Base-by-base conservation (phyloP, 805 yeast species). In the Yamadazyma sp. region DNA sequence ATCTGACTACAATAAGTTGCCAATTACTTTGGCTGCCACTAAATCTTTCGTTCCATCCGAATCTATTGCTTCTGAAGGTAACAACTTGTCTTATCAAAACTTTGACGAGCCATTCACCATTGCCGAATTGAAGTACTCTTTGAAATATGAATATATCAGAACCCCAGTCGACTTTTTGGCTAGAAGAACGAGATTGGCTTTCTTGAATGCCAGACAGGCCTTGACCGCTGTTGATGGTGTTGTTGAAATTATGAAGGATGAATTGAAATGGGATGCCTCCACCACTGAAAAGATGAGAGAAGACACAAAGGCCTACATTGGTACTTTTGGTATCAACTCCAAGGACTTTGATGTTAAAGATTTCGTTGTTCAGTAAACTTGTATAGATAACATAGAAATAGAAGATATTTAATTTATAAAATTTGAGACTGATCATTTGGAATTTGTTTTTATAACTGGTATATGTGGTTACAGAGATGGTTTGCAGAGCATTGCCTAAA, bases 121-220 rank as follows among this genome's bases (percentile, higher is more conserved):
- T 54, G 97, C 93, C 37, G 98, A 90, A 69, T 73, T 91, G 61
- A 74, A 80, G 55, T 91, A 89, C 66, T 82, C 88, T 9, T 71
- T 88, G 50, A 68, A 77, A 45, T 77, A 86, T 64, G 98, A 90
- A 69, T 87, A 88, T 61, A 79, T 87, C 28, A 77, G 95, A 67
- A 84, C 90, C 9, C 95, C 96, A 32, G 68, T 82, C 40, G 98
- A 90, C 63, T 88, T 90, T 72, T 71, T 90, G 48, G 87, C 95
- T 40, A 84, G 97, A 73, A 83, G 98, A 73, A 82, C 91, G 37
- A 80, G 98, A 65, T 79, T 87, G 59, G 95, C 96, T 3, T 91
- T 89, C 70, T 72, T 90, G 58, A 90, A 90, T 65, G 86, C 93
- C 28, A 79, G 79, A 60, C 88, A 84, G 47, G 96, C 97, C 10